Base-by-base conservation (phyloP, 495 filamentous ascomycete species). In the Aspergillus sparsus region DNA sequence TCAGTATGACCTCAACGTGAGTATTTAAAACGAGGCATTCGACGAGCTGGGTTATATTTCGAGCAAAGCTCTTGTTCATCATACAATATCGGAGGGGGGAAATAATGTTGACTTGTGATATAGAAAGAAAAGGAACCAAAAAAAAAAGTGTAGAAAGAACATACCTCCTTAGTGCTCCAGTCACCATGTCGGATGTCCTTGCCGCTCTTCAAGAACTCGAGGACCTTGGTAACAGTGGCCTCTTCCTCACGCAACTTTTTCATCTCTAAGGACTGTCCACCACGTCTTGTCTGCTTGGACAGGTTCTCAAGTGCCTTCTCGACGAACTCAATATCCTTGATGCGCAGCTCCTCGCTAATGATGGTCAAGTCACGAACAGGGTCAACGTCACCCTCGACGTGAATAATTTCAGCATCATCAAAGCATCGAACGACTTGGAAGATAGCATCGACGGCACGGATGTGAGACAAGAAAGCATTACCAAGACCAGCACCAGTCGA, bases 1-100 rank as follows among this genome's bases (percentile, higher is more conserved):
- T 95, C 94, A 98, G 75, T 66, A 85, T 81, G 84, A 79, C 77
- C 85, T 87, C 88, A 82, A 80, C 83, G 83, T 88, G 82, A 80
- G 72, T 80, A 58, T 61, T 58, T 50, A 83, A 86, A 71, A 74
- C 73, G 76, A 70, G 87, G 80, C 85, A 85, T 87, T 97, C 94
- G 85, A 96, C 87, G 94, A 98, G 94, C 94, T 98, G 94, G 94
- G 94, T 92, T 70, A 89, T 27, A 82, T 82, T 91, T 63, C 87
- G 89, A 93, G 92, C 90, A 82, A 79, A 86, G 90, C 92, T 93
- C 89, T 96, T 96, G 86, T 85, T 98, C 94, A 98, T 98, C 94
- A 94, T 88, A 54, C 12, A 64, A 72, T 77, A 85, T 58, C 49
- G 55, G 49, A 11, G 7, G 12, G 12, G 10, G 21, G 1, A 0